A percentile compares a stretch with the other conserved stretches of the same genome.
phyloP scores from a whole-genome alignment of 164 flowering plant species.

The Stephania cephalantha region DNA sequence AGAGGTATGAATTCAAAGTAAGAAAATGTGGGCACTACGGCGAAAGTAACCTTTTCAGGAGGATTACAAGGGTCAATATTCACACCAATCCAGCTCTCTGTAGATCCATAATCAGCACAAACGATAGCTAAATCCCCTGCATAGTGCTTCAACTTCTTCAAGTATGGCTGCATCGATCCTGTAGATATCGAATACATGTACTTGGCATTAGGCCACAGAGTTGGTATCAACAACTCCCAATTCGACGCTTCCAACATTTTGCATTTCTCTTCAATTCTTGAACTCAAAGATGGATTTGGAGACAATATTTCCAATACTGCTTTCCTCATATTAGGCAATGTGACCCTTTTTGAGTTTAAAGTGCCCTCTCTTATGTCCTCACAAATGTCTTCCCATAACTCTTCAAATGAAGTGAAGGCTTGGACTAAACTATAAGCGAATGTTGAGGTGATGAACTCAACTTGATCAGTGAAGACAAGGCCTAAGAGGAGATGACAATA shows the following conservation, averaged over 20 bases:
- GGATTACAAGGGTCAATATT: slow-evolving; percentile 62
- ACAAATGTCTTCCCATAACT: slow-evolving; percentile 58
- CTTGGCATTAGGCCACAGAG: slow-evolving; percentile 77
- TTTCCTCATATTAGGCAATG: slow-evolving; percentile 32
- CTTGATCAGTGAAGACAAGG: slow-evolving; percentile 41
- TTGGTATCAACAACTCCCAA: slow-evolving; percentile 58
- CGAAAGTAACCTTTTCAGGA: slow-evolving; percentile 67
- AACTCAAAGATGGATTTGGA: slow-evolving; percentile 49
- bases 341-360: slow-evolving; percentile 49
- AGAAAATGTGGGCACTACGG: slow-evolving; percentile 73
- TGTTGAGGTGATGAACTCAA: slow-evolving; percentile 78
- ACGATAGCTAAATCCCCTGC: slow-evolving; percentile 62
- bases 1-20: slow-evolving; percentile 94
- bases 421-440: slow-evolving; percentile 72
- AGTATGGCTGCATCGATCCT: slow-evolving; percentile 77
- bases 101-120: slow-evolving; percentile 89
- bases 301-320: slow-evolving; percentile 38
- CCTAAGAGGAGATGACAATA: slow-evolving; percentile 89
- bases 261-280: slow-evolving; percentile 36
- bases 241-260: slow-evolving; percentile 27
- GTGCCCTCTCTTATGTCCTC: slow-evolving; percentile 53
- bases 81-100: slow-evolving; percentile 92
- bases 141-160: slow-evolving; percentile 68
- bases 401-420: slow-evolving; percentile 59
- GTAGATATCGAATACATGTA: slow-evolving; percentile 82